Base-by-base conservation (phyloP, 495 filamentous ascomycete genomes). In the Penicillium chermesinum region DNA sequence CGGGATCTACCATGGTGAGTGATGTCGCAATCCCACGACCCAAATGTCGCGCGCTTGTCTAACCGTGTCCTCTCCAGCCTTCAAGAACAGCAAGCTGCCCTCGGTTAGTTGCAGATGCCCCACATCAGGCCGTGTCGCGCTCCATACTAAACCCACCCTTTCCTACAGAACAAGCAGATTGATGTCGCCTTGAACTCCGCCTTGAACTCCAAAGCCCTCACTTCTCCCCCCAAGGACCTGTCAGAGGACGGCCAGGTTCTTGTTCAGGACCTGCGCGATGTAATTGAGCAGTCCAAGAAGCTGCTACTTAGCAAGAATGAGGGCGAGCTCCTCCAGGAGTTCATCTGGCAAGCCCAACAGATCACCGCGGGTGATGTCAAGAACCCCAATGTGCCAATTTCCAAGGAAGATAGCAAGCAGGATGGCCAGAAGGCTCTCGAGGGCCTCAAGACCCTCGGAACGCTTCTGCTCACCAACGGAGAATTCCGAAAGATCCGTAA, bases 291-390 rank as follows among this genome's bases (percentile, higher is more conserved):
- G 59, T 86, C 93, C 12, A 96, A 96, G 70, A 64, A 82, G 30
- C 73, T 97, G 10, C 75, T 97, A n/a, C 75, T 98, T 27, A 86
- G 82, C 65, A 98, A 98, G 81, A 98, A 98, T 59, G 80, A 96
- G 22, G 93, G 91, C 53, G 88, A 98, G 57, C 69, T 96, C 19
- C 69, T 98, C 8, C 93, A 98, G 56, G 94, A 97, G 50, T 97
- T 97, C 66, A 89, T 96, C 72, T 98, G 85, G 84, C 84, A 94
- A 57, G 89, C 91, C 1, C 79, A 88, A 61, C 79, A 86, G 32
- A 81, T 95, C 32, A 58, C 56, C 32, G 69, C 76, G n/a, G 84
- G 75, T 43, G 66, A 79, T 41, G 74, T 84, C 7, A 60, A 71
- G 45, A 63, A 70, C 20, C 88, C 88, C 1, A 67, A 67, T 41